phyloP scores from a whole-genome alignment of 306 rosid species.

The Rosa rugosa region DNA sequence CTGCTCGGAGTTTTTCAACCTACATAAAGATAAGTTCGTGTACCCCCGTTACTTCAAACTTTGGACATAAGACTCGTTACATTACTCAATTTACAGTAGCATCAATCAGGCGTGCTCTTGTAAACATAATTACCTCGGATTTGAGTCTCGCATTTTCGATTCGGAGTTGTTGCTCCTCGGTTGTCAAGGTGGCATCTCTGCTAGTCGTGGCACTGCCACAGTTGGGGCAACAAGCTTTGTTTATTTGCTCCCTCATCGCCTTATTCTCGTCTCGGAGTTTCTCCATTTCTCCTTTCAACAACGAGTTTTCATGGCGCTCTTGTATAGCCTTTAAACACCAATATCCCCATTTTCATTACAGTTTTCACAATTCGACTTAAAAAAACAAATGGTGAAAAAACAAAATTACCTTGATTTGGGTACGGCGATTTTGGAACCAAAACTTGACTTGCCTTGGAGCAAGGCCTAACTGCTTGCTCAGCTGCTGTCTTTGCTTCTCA shows the following conservation, averaged over 20 bases:
- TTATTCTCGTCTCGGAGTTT: slow-evolving; percentile 78
- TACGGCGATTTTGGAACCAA: slow-evolving; percentile 99
- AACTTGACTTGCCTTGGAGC: slow-evolving; percentile 96
- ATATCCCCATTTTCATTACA: background rate
- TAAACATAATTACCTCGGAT: slow-evolving; percentile 61
- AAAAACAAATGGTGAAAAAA: background rate
- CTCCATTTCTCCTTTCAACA: slow-evolving; percentile 86
- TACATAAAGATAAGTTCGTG: slow-evolving; percentile 8
- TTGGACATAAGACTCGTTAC: background rate
- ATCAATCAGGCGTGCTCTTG: background rate
- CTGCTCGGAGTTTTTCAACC: slow-evolving; percentile 76
- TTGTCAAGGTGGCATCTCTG: slow-evolving; percentile 56
- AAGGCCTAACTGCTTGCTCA: slow-evolving; percentile 90
- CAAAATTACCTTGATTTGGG: slow-evolving; percentile 80
- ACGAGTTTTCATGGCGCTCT: slow-evolving; percentile 90
- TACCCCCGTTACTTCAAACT: background rate
- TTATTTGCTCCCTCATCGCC: slow-evolving; percentile 59
- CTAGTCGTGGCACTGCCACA: slow-evolving; percentile 70
- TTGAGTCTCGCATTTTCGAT: slow-evolving; percentile 91
- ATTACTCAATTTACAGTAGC: background rate
- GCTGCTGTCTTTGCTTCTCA: slow-evolving; percentile 96
- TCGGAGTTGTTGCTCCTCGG: slow-evolving; percentile 83
- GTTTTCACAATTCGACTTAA: background rate
- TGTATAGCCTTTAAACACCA: slow-evolving; percentile 70
- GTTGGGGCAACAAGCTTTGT: slow-evolving; percentile 82